Percentiles rank a stretch among this genome's conserved stretches.
Conservation (phyloP, 129 eudicot species). For the Artemisia tridentata region DNA sequence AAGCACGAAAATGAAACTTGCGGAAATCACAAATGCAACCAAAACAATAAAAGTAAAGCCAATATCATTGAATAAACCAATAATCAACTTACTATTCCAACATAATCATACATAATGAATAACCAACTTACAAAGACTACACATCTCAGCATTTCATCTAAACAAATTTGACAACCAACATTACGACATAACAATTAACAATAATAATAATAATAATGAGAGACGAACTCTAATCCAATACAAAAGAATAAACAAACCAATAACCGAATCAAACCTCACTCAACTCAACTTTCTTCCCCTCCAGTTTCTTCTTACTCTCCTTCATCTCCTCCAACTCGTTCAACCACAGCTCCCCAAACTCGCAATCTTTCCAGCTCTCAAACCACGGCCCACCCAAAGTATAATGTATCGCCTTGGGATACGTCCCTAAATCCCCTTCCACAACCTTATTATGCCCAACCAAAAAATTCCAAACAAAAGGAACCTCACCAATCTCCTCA, state of each 20-base stretch:
- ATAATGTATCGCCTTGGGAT: constrained; percentile 87
- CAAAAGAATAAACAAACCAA: background rate
- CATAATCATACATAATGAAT: constrained; percentile 30
- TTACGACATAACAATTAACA: constrained; percentile 1
- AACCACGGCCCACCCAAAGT: constrained; percentile 99
- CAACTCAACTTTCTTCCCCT: constrained; percentile 29
- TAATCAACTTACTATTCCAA: constrained; percentile 23
- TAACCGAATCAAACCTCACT: constrained; percentile 17
- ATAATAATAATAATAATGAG: background rate
- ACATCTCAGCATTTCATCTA: constrained; percentile 21
- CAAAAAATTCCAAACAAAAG: constrained; percentile 96
- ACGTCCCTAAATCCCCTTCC: constrained; percentile 50
- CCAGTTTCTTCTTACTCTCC: constrained; percentile 32
- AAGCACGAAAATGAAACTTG: background rate
- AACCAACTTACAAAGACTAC: constrained; percentile 9
- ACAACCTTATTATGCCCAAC: constrained; percentile 90
- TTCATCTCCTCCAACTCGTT: constrained; percentile 91
- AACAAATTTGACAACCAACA: constrained; percentile 21
- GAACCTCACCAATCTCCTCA: constrained; percentile 79
- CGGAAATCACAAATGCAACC: background rate
- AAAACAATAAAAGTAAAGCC: background rate
- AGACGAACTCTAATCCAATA: no score
- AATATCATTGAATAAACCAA: constrained; percentile 9
- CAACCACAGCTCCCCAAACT: constrained; percentile 88
- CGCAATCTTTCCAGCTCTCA: constrained; percentile 91